A percentile compares a stretch with the other conserved stretches of the same genome.
Evolutionary conservation across 805 yeast species (phyloP).

Genomic region (Ogataea corticis): DNA sequence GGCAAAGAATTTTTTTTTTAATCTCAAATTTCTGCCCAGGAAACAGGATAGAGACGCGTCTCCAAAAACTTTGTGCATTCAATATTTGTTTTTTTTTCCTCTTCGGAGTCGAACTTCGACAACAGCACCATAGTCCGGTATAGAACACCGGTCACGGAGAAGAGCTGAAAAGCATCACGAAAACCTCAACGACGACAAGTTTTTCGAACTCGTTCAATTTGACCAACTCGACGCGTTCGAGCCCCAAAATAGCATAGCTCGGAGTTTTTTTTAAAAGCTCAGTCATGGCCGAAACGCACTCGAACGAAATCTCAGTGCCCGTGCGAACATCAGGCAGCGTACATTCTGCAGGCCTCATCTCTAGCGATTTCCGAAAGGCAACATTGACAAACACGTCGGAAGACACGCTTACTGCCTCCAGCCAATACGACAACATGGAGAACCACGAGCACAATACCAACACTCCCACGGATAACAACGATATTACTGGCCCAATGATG

Average conservation of each 20-base stretch:
- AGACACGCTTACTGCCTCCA: slow-evolving; percentile 18
- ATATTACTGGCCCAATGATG: slow-evolving; percentile 15
- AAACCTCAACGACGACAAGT: not conserved
- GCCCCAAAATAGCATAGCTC: not conserved
- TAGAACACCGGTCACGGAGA: not conserved
- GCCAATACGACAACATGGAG: slow-evolving; percentile 9
- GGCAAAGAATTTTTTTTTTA: not conserved
- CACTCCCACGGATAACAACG: slow-evolving; percentile 10
- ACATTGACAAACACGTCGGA: slow-evolving; percentile 19
- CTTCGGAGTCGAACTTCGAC: not conserved
- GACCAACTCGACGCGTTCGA: slow-evolving; percentile 1
- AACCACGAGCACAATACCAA: slow-evolving; percentile 3
- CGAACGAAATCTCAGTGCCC: slow-evolving; percentile 2
- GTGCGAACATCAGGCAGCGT: slow-evolving; percentile 4
- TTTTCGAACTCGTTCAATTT: not conserved
- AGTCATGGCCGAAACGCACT: slow-evolving; percentile 2
- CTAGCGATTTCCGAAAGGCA: slow-evolving; percentile 2
- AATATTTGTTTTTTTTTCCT: not conserved
- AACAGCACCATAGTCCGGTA: not conserved
- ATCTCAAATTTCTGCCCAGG: slow-evolving; percentile 4
- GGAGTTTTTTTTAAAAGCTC: not conserved
- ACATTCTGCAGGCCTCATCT: not conserved
- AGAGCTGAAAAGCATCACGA: not conserved
- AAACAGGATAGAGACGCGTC: slow-evolving; percentile 7
- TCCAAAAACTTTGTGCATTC: not conserved